These are phyloP conservation scores for Basipetospora chlamydospora DNA, from an alignment of 2,329 filamentous ascomycete genomes.

Conservation along the genomic window DNA sequence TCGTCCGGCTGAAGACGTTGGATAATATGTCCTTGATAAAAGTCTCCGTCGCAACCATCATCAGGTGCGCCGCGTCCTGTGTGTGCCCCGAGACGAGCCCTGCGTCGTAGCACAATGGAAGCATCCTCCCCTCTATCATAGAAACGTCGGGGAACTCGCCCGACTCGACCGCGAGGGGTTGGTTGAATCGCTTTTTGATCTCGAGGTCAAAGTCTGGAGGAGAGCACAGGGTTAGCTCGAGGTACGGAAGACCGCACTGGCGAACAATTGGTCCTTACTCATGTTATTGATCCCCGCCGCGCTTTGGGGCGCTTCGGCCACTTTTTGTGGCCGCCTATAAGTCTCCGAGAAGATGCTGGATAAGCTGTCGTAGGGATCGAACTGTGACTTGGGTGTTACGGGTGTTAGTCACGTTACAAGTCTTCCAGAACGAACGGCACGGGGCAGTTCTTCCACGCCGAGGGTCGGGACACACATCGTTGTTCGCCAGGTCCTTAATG, in stretches of 20 bases:
- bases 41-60: conserved; percentile 50
- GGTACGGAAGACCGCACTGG: background rate
- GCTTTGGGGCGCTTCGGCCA: conserved; percentile 50
- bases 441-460: too few species aligned
- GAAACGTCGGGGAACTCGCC: conserved; percentile 55
- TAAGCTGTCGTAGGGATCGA: conserved; percentile 39
- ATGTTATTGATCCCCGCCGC: conserved; percentile 62
- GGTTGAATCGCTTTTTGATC: conserved; percentile 50
- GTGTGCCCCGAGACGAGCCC: conserved; percentile 45
- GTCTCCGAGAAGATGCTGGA: conserved; percentile 37
- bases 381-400: conserved; percentile 22
- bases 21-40: conserved; percentile 54
- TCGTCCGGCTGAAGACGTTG: conserved; percentile 47
- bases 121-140: conserved; percentile 48
- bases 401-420: background rate
- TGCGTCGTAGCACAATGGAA: conserved; percentile 53
- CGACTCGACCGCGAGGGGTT: conserved; percentile 50
- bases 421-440: too few species aligned
- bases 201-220: conserved; percentile 49
- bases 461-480: conserved; percentile 35
- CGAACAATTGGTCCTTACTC: conserved; percentile 51
- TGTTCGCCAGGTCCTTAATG: conserved; percentile 48
- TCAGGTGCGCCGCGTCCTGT: conserved; percentile 45
- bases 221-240: background rate
- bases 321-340: conserved; percentile 27